Evolutionary conservation across 192 early-diverging fungal species (phyloP).

Genomic region (Rhizophagus sp.): DNA sequence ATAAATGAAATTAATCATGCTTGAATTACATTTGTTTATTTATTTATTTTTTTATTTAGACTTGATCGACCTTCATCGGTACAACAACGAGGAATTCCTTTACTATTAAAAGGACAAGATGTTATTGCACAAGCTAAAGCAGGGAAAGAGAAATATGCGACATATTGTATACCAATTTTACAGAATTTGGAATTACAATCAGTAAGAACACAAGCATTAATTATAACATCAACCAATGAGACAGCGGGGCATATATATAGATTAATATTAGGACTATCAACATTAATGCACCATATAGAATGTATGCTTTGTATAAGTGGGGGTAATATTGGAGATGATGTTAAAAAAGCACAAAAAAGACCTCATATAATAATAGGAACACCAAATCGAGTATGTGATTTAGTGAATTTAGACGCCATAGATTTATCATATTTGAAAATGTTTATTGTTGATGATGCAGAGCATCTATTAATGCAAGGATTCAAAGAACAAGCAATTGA

Average conservation of each 20-base stretch:
- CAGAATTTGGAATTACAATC: slow-evolving; percentile 83
- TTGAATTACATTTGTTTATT: not conserved
- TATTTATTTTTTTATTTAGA: slow-evolving; percentile 48
- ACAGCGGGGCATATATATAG: slow-evolving; percentile 98
- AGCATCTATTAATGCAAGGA: slow-evolving; percentile 98
- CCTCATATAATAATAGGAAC: slow-evolving; percentile 97
- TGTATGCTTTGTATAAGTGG: slow-evolving; percentile 99
- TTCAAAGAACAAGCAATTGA: slow-evolving; percentile 99
- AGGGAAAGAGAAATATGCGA: slow-evolving; percentile 99
- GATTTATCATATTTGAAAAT: slow-evolving; percentile 88
- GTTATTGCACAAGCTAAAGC: slow-evolving; percentile 99
- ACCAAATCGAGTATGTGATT: slow-evolving; percentile 97
- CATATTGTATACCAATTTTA: slow-evolving; percentile 99
- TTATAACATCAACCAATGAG: slow-evolving; percentile 97
- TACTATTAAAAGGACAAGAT: slow-evolving; percentile 93
- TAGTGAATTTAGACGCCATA: slow-evolving; percentile 93
- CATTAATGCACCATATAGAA: slow-evolving; percentile 87
- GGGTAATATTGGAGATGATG: slow-evolving; percentile 91
- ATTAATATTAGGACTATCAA: slow-evolving; percentile 91
- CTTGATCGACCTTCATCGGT: slow-evolving; percentile 97
- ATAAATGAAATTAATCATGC: not conserved
- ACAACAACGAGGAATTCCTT: slow-evolving; percentile 95
- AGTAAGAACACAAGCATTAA: slow-evolving; percentile 89
- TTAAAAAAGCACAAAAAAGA: slow-evolving; percentile 75
- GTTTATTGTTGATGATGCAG: slow-evolving; percentile 99